Conservation (phyloP, 2,329 filamentous ascomycete species). For the Nigrospora oryzae region DNA sequence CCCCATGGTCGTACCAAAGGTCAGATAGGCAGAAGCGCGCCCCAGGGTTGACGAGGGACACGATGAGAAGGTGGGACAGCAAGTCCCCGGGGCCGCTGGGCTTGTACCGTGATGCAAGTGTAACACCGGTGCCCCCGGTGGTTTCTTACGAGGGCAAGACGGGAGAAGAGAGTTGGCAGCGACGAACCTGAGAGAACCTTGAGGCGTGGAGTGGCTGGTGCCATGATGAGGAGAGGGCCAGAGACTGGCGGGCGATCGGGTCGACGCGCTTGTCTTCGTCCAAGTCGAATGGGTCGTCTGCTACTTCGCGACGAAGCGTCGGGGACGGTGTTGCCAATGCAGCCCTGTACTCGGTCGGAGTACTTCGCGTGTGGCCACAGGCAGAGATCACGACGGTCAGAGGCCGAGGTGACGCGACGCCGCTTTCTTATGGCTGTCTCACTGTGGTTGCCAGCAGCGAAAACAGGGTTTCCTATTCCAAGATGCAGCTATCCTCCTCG, state of each 20-base stretch:
- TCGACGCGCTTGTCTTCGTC: slow-evolving; percentile 13
- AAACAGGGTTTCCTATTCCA: not conserved
- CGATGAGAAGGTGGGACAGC: too few species aligned
- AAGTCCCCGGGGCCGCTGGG: too few species aligned
- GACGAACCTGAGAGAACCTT: slow-evolving; percentile 54
- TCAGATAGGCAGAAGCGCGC: too few species aligned
- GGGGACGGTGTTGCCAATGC: slow-evolving; percentile 1
- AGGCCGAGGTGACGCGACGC: slow-evolving; percentile 5
- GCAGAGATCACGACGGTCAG: slow-evolving; percentile 2
- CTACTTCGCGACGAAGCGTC: slow-evolving; percentile 2
- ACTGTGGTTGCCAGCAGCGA: not conserved
- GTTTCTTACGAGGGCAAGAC: slow-evolving; percentile 10
- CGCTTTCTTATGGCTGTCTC: slow-evolving; percentile 2
- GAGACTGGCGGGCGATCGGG: not conserved
- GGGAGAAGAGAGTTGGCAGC: slow-evolving; percentile 9
- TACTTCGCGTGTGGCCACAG: slow-evolving; percentile 1
- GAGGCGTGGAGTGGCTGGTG: slow-evolving; percentile 50
- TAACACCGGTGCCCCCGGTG: slow-evolving; percentile 11
- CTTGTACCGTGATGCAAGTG: too few species aligned
- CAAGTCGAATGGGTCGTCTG: not conserved
- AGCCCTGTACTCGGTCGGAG: not conserved
- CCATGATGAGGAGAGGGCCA: slow-evolving; percentile 37
- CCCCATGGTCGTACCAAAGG: too few species aligned
- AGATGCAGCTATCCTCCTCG: slow-evolving; percentile 1
- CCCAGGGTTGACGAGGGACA: too few species aligned